Base-by-base conservation (phyloP, 106 monocot genomes). In the Acorus calamus region DNA sequence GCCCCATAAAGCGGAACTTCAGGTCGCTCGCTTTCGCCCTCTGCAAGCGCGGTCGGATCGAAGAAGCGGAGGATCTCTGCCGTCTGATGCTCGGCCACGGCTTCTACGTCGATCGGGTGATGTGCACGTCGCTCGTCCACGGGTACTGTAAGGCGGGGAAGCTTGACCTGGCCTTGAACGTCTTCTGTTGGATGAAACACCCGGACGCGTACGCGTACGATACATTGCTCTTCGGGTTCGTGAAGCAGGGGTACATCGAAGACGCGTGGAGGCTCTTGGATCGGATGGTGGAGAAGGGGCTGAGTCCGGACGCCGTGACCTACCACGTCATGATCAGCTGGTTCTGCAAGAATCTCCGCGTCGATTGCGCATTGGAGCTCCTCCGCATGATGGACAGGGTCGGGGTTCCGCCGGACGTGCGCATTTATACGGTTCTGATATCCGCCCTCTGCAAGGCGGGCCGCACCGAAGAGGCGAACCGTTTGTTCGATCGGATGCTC, bases 381-480 rank as follows among this genome's bases (percentile, higher is more conserved):
- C 50, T 79, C 12, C 74, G 84, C 66, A 77, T 77, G 67, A 94
- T 94, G 94, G 64, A 68, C 65, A 63, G 46, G 56, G 78, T 61
- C 28, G 80, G 77, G n/a, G 60, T 94, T 4, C 44, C 69, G 50
- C 83, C 77, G 8, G 76, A 68, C 0, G 73, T 86, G 9, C 52
- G 63, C 11, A 86, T 84, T 0, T 94, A 84, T 54, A 94, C 86
- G 47, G 50, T 82, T 68, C 79, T 94, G 7, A 57, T 80, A 2
- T 86, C 86, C 62, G 81, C 78, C 8, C 69, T 86, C 68, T 84
- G 89, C 56, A 80, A 89, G 80, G 82, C 86, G 57, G 82, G 89
- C 43, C 77, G 69, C 60, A 63, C 63, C 1, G 28, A 28, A 8
- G 71, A 80, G 75, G 76, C 68, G 0, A 63, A 68, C 53, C 2